Evolutionary conservation across 352 stramenopile genomes (phyloP).

Genomic region (Globisporangium irregulare): DNA sequence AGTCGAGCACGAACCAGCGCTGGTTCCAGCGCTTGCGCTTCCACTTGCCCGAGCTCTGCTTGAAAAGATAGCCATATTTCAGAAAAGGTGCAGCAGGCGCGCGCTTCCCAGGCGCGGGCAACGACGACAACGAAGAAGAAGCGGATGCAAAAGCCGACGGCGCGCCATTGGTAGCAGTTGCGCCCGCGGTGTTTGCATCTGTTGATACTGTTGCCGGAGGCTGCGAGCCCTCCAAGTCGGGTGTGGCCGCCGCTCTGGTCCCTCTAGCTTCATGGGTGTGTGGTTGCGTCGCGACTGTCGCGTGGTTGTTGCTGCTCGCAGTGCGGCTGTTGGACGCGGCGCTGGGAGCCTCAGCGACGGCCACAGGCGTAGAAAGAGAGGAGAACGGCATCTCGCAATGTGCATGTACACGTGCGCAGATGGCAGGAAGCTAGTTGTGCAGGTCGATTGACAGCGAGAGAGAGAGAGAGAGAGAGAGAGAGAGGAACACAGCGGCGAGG

Average conservation of each 20-base stretch:
- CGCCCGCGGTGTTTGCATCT: not conserved
- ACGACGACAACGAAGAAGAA: not conserved
- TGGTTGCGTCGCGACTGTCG: conserved; percentile 3
- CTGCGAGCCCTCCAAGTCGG: not conserved
- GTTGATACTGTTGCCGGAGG: not conserved
- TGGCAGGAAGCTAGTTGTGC: not conserved
- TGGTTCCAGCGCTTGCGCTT: conserved; percentile 80
- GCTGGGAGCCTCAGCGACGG: not conserved
- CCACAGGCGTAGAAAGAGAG: not conserved
- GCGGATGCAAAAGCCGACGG: not conserved
- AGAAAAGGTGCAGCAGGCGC: conserved; percentile 18
- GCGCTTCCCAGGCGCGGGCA: conserved; percentile 4
- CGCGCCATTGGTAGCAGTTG: not conserved
- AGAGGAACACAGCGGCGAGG: not conserved
- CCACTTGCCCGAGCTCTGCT: conserved; percentile 79
- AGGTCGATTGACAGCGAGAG: not conserved
- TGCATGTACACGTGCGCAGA: not conserved
- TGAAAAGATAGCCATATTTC: conserved; percentile 65
- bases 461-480: not conserved
- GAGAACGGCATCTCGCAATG: not conserved
- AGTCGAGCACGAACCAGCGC: conserved; percentile 77
- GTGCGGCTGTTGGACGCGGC: not conserved
- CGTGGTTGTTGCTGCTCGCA: conserved; percentile 7
- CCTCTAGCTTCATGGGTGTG: not conserved
- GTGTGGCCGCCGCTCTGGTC: not conserved